These are phyloP conservation scores for Hebeloma cylindrosporum DNA, from an alignment of 768 basidiomycete genomes.

Conservation along the genomic window DNA sequence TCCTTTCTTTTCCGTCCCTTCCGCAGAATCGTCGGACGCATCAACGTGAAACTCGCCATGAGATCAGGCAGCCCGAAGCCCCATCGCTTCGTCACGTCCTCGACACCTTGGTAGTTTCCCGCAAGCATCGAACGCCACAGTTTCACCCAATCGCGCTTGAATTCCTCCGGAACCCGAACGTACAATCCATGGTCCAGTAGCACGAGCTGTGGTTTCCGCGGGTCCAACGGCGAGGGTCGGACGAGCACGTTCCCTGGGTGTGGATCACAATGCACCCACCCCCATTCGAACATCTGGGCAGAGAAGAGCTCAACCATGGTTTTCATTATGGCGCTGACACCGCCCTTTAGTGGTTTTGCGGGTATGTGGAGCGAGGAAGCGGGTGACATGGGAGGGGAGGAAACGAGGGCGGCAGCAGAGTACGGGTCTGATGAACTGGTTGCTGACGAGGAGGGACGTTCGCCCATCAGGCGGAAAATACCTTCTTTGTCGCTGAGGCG, in stretches of 20 bases:
- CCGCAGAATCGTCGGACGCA: conserved; percentile 54
- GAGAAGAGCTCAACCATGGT: conserved; percentile 86
- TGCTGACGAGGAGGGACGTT: conserved; percentile 18
- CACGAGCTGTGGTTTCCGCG: conserved; percentile 60
- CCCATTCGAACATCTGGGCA: conserved; percentile 90
- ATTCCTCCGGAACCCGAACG: conserved; percentile 64
- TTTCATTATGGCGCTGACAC: conserved; percentile 70
- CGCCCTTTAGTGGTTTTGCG: conserved; percentile 52
- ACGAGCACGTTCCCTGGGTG: conserved; percentile 81
- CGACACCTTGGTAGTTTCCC: conserved; percentile 53
- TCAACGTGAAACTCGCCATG: conserved; percentile 70
- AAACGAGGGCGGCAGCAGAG: conserved; percentile 10
- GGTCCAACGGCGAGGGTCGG: conserved; percentile 52
- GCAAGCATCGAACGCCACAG: conserved; percentile 71
- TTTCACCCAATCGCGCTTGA: conserved; percentile 73
- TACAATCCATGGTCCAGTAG: conserved; percentile 94
- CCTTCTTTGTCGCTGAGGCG: conserved; percentile 65
- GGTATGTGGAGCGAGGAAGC: conserved; percentile 28
- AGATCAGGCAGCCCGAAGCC: conserved; percentile 71
- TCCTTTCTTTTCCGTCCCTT: conserved; percentile 32
- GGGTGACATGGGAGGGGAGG: conserved; percentile 13
- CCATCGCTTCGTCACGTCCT: conserved; percentile 56
- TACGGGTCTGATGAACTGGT: conserved; percentile 8
- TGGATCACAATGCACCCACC: conserved; percentile 82
- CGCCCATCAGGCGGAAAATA: conserved; percentile 61